These are phyloP conservation scores for Barnettozyma hawaiiensis DNA, from an alignment of 1,139 yeast species.

Conservation along the genomic window DNA sequence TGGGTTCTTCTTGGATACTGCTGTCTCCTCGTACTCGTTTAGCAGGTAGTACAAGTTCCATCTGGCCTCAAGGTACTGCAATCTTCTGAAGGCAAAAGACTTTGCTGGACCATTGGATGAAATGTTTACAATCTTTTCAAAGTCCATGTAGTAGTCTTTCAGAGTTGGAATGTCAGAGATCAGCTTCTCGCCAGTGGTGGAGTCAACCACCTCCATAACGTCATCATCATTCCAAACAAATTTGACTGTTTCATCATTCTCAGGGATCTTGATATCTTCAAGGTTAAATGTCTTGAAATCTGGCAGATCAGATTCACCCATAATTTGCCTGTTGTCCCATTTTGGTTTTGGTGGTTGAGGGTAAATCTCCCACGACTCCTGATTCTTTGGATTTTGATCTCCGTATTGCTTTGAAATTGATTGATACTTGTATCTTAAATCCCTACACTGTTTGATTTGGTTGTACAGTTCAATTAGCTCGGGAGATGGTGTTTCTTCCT, in stretches of 20 bases:
- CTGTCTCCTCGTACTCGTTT: constrained; percentile 89
- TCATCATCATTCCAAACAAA: constrained; percentile 55
- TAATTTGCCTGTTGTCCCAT: constrained; percentile 63
- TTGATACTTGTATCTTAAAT: constrained; percentile 73
- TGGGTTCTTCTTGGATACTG: constrained; percentile 78
- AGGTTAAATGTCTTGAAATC: constrained; percentile 56
- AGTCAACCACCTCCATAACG: constrained; percentile 58
- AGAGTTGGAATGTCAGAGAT: constrained; percentile 65
- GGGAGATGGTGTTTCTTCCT: constrained; percentile 64
- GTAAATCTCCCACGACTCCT: constrained; percentile 64
- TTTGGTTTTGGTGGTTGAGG: constrained; percentile 95
- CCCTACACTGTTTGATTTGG: constrained; percentile 68
- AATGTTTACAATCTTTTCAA: constrained; percentile 61
- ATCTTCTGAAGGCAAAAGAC: constrained; percentile 89
- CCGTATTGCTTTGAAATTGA: constrained; percentile 66
- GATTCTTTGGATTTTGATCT: constrained; percentile 77
- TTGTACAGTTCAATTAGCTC: constrained; percentile 67
- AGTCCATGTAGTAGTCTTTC: constrained; percentile 76
- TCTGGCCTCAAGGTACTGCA: constrained; percentile 91
- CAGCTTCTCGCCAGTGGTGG: constrained; percentile 29
- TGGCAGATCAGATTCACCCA: constrained; percentile 32
- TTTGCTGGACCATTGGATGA: constrained; percentile 97
- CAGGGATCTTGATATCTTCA: constrained; percentile 60
- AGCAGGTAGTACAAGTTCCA: constrained; percentile 88
- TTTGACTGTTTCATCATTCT: constrained; percentile 41